Conservation (phyloP, 257 asterid species). For the Parsonsia alboflavescens region DNA sequence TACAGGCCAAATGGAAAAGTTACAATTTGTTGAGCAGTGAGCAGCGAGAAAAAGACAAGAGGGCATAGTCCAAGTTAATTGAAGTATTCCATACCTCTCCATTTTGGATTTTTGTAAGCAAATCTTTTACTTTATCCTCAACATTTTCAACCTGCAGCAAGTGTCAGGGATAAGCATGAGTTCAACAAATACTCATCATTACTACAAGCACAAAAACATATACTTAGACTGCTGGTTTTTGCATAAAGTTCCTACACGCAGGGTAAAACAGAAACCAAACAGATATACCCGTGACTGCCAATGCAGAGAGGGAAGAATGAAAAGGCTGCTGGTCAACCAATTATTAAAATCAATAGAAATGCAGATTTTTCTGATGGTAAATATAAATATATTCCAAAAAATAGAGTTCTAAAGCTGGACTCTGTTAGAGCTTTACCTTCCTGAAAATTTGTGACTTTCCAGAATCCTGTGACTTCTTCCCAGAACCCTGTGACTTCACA, state of each 20-base stretch:
- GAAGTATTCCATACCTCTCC: constrained; percentile 51
- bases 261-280: neutral
- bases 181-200: neutral
- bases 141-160: constrained; percentile 56
- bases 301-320: neutral
- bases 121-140: constrained; percentile 66
- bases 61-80: constrained; percentile 4
- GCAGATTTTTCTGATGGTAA: neutral
- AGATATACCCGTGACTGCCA: neutral
- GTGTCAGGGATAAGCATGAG: constrained; percentile 6
- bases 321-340: neutral
- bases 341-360: neutral
- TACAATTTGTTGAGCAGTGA: neutral
- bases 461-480: constrained; percentile 10
- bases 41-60: neutral
- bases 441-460: constrained; percentile 57
- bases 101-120: constrained; percentile 52
- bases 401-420: neutral
- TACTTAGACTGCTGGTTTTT: neutral
- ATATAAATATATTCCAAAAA: no score
- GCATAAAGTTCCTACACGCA: neutral
- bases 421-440: constrained; percentile 35
- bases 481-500: constrained; percentile 2
- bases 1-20: neutral
- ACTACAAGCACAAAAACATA: neutral